Evolutionary conservation across 2,329 filamentous ascomycete genomes (phyloP).

Genomic region (Fusarium nelsonii): DNA sequence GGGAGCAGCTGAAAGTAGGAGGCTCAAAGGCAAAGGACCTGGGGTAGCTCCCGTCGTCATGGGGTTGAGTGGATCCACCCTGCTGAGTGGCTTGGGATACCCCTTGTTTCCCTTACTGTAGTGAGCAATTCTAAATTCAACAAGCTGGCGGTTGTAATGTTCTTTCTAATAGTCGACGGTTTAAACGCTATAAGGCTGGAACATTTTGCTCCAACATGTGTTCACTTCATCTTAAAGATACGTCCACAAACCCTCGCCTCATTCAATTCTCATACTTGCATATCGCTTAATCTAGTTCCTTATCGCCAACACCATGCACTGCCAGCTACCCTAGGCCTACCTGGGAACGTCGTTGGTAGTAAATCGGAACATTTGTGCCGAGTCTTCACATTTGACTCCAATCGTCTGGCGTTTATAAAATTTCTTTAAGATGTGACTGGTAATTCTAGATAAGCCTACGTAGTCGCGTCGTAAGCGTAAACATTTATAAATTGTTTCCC

Average conservation of each 20-base stretch:
- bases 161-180: neutral
- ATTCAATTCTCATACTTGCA: neutral
- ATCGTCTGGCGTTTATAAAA: neutral
- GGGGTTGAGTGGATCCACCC: slow-evolving; percentile 33
- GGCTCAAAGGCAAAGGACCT: slow-evolving; percentile 7
- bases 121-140: neutral
- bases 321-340: neutral
- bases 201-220: neutral
- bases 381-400: neutral
- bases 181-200: neutral
- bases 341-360: neutral
- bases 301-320: neutral
- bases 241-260: neutral
- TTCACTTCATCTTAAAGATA: neutral
- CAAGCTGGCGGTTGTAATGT: slow-evolving; percentile 9
- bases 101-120: slow-evolving; percentile 15
- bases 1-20: slow-evolving; percentile 1
- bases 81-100: slow-evolving; percentile 31
- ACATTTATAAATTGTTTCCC: too few relatives aligned
- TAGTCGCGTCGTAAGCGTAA: too few relatives aligned
- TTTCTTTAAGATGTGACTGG: neutral
- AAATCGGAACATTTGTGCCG: neutral
- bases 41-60: slow-evolving; percentile 21
- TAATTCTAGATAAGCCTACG: neutral
- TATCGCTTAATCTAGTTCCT: neutral